Conservation (phyloP, 331 rosid genomes). For the Pyrus hybrid region DNA sequence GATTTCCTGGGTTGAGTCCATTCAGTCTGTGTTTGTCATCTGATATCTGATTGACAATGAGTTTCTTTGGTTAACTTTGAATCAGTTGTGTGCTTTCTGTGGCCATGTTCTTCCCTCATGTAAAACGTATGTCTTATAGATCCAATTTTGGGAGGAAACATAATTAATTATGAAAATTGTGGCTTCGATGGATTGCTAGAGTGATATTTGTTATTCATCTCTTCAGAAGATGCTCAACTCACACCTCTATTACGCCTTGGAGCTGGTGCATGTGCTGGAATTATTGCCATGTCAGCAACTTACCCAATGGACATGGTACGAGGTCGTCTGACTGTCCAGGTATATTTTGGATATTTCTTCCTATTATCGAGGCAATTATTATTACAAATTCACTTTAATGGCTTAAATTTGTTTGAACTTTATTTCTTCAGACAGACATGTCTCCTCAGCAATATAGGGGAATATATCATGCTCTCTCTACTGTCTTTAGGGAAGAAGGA, state of each 20-base stretch:
- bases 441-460: conserved; percentile 62
- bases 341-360: not conserved
- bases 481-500: conserved; percentile 63
- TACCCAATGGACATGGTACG: conserved; percentile 51
- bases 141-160: not conserved
- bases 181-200: not conserved
- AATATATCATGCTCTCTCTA: conserved; percentile 59
- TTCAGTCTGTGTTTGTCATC: not conserved
- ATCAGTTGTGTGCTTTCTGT: not conserved
- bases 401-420: conserved; percentile 1
- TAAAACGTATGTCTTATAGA: not conserved
- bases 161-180: not conserved
- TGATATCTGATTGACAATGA: not conserved
- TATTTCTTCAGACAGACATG: conserved; percentile 35
- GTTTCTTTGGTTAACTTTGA: not conserved
- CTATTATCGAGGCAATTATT: not conserved
- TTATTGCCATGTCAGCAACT: conserved; percentile 77
- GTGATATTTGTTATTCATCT: not conserved
- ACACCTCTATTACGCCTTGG: conserved; percentile 67
- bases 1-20: not conserved
- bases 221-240: conserved; percentile 57
- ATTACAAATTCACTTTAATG: conserved; percentile 5
- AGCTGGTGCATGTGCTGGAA: conserved; percentile 75
- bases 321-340: conserved; percentile 51
- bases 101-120: not conserved